These are phyloP conservation scores for Aspergillus thermomutatus DNA, from an alignment of 2,329 filamentous ascomycete species.

Conservation along the genomic window DNA sequence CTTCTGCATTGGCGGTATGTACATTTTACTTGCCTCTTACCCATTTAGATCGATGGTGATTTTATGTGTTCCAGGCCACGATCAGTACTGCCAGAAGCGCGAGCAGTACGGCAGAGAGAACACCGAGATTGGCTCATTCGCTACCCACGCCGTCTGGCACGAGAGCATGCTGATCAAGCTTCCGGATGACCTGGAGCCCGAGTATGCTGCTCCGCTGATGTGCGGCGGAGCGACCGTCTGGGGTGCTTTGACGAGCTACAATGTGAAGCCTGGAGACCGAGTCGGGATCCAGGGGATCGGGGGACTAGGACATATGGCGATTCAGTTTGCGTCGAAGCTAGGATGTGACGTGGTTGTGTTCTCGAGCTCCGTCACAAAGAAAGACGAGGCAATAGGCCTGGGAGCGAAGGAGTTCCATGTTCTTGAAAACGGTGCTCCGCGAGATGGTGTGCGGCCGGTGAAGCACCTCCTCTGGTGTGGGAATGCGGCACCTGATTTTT, in stretches of 20 bases:
- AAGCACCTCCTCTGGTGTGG: conserved; percentile 11
- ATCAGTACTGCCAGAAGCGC: conserved; percentile 23
- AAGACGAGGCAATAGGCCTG: conserved; percentile 32
- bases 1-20: conserved; percentile 23
- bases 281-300: conserved; percentile 11
- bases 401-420: conserved; percentile 63
- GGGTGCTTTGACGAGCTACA: conserved; percentile 6
- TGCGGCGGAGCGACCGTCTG: conserved; percentile 11
- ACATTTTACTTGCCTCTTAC: not conserved
- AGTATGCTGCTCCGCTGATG: conserved; percentile 11
- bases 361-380: conserved; percentile 10
- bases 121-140: conserved; percentile 30
- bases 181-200: not conserved
- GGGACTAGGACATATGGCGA: conserved; percentile 12
- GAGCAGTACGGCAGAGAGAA: conserved; percentile 26
- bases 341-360: conserved; percentile 51
- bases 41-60: not conserved
- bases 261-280: conserved; percentile 7
- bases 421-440: not conserved
- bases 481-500: conserved; percentile 3
- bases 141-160: conserved; percentile 26
- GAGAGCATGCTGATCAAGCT: conserved; percentile 7
- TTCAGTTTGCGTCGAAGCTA: conserved; percentile 62
- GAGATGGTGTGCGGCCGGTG: not conserved
- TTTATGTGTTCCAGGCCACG: conserved; percentile 7